Conservation (phyloP, 108 stramenopile species). For the Skeletonema costatum region DNA sequence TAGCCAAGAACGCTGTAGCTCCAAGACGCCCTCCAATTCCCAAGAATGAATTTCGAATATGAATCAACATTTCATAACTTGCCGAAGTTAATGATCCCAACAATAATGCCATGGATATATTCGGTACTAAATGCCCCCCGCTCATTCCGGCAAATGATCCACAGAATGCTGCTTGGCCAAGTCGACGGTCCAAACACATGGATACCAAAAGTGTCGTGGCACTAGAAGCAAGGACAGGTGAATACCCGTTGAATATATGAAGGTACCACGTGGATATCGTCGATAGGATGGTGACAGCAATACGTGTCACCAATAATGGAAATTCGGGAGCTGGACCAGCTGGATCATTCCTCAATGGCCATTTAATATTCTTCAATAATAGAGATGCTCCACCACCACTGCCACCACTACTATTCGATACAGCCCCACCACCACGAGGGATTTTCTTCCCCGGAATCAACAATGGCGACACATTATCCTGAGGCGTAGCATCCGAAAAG, state of each 20-base stretch:
- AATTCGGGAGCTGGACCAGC: conserved; percentile 42
- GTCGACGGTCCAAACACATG: conserved; percentile 33
- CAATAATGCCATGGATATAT: conserved; percentile 14
- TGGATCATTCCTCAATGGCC: conserved; percentile 39
- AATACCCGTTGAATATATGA: conserved; percentile 26
- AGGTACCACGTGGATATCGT: conserved; percentile 53
- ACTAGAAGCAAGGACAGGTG: conserved; percentile 53
- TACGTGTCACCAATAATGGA: conserved; percentile 41
- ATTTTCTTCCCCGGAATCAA: not conserved
- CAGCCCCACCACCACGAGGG: not conserved
- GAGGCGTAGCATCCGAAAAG: conserved; percentile 1
- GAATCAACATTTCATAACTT: conserved; percentile 58
- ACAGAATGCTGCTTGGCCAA: conserved; percentile 65
- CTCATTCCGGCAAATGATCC: conserved; percentile 70
- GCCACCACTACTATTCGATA: not conserved
- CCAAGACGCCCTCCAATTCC: conserved; percentile 61
- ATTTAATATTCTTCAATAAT: conserved; percentile 15
- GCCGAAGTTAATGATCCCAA: conserved; percentile 45
- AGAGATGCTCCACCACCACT: not conserved
- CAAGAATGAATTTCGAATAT: conserved; percentile 32
- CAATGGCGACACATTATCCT: conserved; percentile 6
- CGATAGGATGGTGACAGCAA: conserved; percentile 34
- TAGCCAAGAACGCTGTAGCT: conserved; percentile 57
- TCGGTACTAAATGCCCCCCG: conserved; percentile 28
- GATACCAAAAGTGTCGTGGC: conserved; percentile 42